phyloP scores from a whole-genome alignment of 768 basidiomycete species.

The Sporobolomyces roseus region DNA sequence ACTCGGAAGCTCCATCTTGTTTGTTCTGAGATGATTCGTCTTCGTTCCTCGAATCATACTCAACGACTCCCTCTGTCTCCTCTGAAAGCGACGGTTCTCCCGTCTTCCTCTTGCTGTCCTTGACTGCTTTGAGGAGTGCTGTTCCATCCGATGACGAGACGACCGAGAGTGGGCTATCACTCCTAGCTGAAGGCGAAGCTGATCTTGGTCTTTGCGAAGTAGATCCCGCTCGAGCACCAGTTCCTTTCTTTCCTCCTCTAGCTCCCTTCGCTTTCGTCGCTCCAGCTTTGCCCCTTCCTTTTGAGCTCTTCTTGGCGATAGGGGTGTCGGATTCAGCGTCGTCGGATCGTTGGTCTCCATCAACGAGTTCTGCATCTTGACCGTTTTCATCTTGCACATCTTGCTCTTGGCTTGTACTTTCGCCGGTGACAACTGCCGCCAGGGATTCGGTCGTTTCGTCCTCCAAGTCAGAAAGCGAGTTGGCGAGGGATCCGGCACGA shows the following conservation, averaged over 20 bases:
- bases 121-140: background rate
- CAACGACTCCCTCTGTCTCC: no score
- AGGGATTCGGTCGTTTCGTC: constrained; percentile 19
- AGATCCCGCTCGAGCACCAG: background rate
- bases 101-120: background rate
- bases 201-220: constrained; percentile 4
- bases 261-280: constrained; percentile 29
- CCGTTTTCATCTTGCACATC: background rate
- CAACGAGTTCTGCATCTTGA: no score
- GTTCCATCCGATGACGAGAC: constrained; percentile 16
- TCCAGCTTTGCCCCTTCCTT: constrained; percentile 24
- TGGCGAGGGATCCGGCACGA: background rate
- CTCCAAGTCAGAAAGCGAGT: constrained; percentile 16
- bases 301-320: constrained; percentile 8
- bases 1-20: background rate
- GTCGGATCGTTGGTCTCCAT: no score
- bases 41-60: no score
- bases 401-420: background rate
- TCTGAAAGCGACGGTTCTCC: no score
- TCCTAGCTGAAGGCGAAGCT: background rate
- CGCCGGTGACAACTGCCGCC: background rate
- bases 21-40: no score
- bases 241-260: constrained; percentile 8
- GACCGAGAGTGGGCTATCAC: constrained; percentile 16
- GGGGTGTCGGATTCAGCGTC: background rate